A percentile compares a stretch with the other conserved stretches of the same genome.
Conservation (phyloP, 2,329 filamentous ascomycete genomes). For the Sclerotinia spermophila region DNA sequence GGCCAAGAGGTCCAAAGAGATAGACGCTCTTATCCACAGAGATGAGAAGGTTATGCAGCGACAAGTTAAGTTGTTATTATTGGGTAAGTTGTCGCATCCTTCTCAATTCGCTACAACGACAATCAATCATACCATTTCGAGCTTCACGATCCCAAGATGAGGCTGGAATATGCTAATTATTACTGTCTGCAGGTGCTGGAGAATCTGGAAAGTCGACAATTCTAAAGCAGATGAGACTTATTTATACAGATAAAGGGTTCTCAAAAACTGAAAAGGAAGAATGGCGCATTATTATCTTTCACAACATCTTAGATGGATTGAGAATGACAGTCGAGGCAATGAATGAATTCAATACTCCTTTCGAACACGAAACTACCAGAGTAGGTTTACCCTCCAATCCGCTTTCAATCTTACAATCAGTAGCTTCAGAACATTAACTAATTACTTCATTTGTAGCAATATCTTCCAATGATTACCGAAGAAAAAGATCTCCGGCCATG, state of each 20-base stretch:
- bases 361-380: conserved; percentile 75
- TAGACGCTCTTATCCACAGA: conserved; percentile 78
- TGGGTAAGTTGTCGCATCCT: conserved; percentile 59
- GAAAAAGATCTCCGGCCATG: conserved; percentile 80
- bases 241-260: conserved; percentile 83
- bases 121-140: neutral
- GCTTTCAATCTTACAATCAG: neutral
- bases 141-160: neutral
- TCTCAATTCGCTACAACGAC: conserved; percentile 16
- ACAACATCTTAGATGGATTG: conserved; percentile 89
- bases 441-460: conserved; percentile 52
- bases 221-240: conserved; percentile 98
- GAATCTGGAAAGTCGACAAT: conserved; percentile 96
- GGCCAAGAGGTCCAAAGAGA: conserved; percentile 63
- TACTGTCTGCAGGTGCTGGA: conserved; percentile 67
- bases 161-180: conserved; percentile 23
- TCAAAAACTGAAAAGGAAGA: conserved; percentile 84
- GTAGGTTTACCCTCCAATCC: conserved; percentile 47
- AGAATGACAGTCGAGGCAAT: conserved; percentile 88
- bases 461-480: conserved; percentile 71
- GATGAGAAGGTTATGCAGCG: conserved; percentile 84
- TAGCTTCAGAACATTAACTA: neutral
- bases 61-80: conserved; percentile 88
- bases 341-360: conserved; percentile 76
- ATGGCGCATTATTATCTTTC: conserved; percentile 93